Base-by-base conservation (phyloP, 441 rosid species). In the Pelargonium cotyledonis region DNA sequence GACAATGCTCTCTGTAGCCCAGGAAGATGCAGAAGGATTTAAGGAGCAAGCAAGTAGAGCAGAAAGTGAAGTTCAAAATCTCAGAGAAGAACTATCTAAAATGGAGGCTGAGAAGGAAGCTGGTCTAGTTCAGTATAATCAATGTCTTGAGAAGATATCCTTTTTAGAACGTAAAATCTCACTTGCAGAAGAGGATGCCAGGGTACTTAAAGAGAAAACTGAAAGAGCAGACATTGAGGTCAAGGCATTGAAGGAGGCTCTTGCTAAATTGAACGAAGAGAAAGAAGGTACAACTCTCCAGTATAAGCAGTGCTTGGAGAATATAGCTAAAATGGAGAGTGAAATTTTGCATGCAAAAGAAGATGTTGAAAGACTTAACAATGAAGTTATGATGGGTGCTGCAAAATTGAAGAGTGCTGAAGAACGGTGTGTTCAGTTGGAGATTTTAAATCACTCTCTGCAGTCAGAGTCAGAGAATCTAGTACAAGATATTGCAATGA, bases 181-280 rank as follows among this genome's bases (percentile, higher is more conserved):
- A 15, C 78, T 80, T 8, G 79, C 84, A 0, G 96, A 89, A 81
- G 84, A 82, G 69, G 85, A 80, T 79, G 75, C 86, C 0, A 72
- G 73, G 80, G 67, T 66, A 69, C 87, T 84, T 62, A 83, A 77
- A 63, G 82, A 87, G 68, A 84, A 83, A 76, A 69, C 79, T 66
- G 84, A 74, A 58, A 80, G 72, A 68, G 91, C 94, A 65, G 95
- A 92, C 77, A 70, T 63, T 63, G 95, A 91, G 80, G 76, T 84
- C 68, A 60, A 72, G 73, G 78, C 67, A 58, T 75, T 87, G 71
- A 80, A 84, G 74, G 71, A 78, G 58, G 84, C 88, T 71, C 78
- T 84, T 66, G 41, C 72, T 19, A 76, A 81, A 75, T 49, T 81
- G 58, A 79, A 80, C n/a, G 83, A 84, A 81, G 89, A 83, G 79